Conservation (phyloP, 352 stramenopile genomes). For the Phytophthora pisi region DNA sequence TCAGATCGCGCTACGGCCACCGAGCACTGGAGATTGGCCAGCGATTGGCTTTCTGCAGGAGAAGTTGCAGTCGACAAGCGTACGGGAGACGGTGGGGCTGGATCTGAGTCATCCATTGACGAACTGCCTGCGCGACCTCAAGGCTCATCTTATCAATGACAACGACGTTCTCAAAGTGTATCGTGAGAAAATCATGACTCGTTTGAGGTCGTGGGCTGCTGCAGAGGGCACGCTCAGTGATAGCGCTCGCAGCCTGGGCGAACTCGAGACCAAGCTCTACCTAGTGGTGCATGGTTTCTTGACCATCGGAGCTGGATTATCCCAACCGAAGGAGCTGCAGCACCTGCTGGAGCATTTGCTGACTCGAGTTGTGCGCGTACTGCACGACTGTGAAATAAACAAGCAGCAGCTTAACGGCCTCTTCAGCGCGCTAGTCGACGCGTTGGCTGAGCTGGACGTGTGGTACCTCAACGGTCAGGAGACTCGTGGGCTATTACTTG, state of each 20-base stretch:
- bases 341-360: conserved; percentile 70
- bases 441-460: conserved; percentile 63
- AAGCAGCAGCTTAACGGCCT: conserved; percentile 53
- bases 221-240: conserved; percentile 19
- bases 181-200: conserved; percentile 46
- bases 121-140: conserved; percentile 74
- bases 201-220: conserved; percentile 28
- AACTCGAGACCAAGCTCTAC: conserved; percentile 62
- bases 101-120: conserved; percentile 68
- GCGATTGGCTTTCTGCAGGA: conserved; percentile 59
- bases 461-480: conserved; percentile 77
- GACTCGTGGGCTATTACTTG: conserved; percentile 58
- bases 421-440: conserved; percentile 73
- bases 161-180: conserved; percentile 61
- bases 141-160: conserved; percentile 81
- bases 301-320: conserved; percentile 75
- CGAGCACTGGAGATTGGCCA: conserved; percentile 49
- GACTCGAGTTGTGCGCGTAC: conserved; percentile 58
- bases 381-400: conserved; percentile 61
- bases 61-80: conserved; percentile 52
- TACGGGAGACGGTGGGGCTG: conserved; percentile 60
- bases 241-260: conserved; percentile 22
- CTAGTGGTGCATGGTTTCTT: conserved; percentile 69
- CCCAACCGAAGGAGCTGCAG: conserved; percentile 78
- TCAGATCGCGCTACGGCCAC: conserved; percentile 44